phyloP scores from a whole-genome alignment of 176 grass and related monocot species.

The Typha latifolia region DNA sequence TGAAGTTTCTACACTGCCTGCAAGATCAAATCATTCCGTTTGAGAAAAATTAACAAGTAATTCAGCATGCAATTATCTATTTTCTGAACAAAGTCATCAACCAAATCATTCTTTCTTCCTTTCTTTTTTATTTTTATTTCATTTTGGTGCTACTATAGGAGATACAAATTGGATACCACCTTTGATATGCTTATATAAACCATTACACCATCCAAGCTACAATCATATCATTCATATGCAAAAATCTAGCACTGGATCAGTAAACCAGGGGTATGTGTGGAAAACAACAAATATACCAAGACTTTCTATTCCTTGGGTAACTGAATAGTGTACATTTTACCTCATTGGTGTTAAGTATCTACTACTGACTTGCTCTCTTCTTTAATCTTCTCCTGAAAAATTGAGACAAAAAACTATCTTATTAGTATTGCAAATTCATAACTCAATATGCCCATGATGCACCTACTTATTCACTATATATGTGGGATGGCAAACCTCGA shows the following conservation, averaged over 20 bases:
- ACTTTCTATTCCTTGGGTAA: not conserved
- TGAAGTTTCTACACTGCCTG: not conserved
- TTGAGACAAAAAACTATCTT: slow-evolving; percentile 9
- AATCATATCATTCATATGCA: not conserved
- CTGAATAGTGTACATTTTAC: not conserved
- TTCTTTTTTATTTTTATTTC: too few species aligned
- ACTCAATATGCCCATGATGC: too few species aligned
- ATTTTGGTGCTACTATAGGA: too few species aligned
- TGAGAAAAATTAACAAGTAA: too few species aligned
- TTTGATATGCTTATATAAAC: too few species aligned
- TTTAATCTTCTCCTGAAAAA: slow-evolving; percentile 55
- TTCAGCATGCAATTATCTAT: too few species aligned
- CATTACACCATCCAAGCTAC: too few species aligned
- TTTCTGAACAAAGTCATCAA: too few species aligned
- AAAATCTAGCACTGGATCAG: not conserved
- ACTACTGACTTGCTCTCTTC: slow-evolving; percentile 31
- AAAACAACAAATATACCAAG: not conserved
- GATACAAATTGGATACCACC: too few species aligned
- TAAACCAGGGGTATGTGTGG: not conserved
- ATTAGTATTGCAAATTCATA: too few species aligned
- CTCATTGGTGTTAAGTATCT: not conserved
- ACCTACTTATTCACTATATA: not conserved
- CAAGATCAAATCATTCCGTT: not conserved
- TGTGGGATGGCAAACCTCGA: slow-evolving; percentile 33
- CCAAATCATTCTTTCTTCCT: too few species aligned